These are phyloP conservation scores for Lichtheimia hyalospora DNA, from an alignment of 371 early-diverging fungal species.

Conservation along the genomic window DNA sequence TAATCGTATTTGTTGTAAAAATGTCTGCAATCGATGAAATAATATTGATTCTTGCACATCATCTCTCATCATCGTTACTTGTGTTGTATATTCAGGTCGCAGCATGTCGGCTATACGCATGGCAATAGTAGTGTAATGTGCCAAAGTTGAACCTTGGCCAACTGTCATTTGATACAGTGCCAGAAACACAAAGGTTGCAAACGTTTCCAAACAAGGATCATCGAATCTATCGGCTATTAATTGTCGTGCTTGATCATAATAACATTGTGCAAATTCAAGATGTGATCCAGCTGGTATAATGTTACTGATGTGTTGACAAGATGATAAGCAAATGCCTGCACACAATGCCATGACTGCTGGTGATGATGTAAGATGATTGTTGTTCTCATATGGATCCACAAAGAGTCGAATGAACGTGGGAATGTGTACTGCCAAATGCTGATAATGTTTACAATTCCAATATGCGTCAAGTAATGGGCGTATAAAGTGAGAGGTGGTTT, in stretches of 20 bases:
- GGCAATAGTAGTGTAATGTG: not conserved
- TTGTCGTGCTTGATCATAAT: conserved; percentile 5
- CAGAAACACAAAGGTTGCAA: conserved; percentile 7
- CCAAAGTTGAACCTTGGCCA: not conserved
- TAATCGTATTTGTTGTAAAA: conserved; percentile 6
- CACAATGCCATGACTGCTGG: conserved; percentile 16
- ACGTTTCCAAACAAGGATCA: conserved; percentile 7
- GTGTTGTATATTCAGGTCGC: not conserved
- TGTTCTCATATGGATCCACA: not conserved
- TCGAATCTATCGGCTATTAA: conserved; percentile 11
- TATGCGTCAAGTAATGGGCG: conserved; percentile 6
- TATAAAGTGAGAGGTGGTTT: not conserved
- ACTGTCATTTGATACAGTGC: not conserved
- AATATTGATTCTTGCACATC: conserved; percentile 11
- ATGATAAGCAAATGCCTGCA: conserved; percentile 8
- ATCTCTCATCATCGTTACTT: no score
- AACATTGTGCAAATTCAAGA: conserved; percentile 1
- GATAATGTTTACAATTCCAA: conserved; percentile 1
- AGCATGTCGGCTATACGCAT: not conserved
- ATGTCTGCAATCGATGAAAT: conserved; percentile 6
- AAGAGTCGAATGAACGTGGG: conserved; percentile 8
- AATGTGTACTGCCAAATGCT: conserved; percentile 8
- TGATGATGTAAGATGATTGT: not conserved
- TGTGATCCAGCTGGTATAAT: not conserved
- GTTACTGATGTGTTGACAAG: conserved; percentile 7